phyloP scores from a whole-genome alignment of 2,329 filamentous ascomycete genomes.

The Blastomyces gilchristii region DNA sequence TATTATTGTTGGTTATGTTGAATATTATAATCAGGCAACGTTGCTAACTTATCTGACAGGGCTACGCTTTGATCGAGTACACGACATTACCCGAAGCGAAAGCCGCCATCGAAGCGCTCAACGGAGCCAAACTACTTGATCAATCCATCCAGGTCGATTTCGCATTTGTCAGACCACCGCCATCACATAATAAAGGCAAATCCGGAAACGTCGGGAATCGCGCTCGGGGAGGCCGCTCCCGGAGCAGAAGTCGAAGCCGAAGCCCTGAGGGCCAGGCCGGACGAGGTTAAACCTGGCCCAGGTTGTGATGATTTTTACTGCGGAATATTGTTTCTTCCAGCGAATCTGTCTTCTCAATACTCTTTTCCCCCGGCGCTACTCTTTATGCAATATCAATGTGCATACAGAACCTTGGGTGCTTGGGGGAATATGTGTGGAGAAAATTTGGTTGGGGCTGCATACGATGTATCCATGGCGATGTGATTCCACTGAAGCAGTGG shows the following conservation, averaged over 20 bases:
- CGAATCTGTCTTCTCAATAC: neutral
- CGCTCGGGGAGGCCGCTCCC: conserved; percentile 29
- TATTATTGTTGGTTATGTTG: neutral
- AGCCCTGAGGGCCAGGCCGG: conserved; percentile 33
- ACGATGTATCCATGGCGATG: neutral
- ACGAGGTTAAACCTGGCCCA: conserved; percentile 21
- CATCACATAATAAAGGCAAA: conserved; percentile 36
- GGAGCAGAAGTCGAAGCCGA: conserved; percentile 39
- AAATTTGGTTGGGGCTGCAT: neutral
- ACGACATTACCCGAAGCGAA: conserved; percentile 53
- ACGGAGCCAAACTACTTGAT: conserved; percentile 52
- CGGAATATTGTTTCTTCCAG: neutral
- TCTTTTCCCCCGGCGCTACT: neutral
- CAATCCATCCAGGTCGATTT: conserved; percentile 57
- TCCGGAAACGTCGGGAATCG: conserved; percentile 31
- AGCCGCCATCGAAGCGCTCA: conserved; percentile 51
- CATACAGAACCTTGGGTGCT: neutral
- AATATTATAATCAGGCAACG: neutral
- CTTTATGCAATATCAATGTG: neutral
- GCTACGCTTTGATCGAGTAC: conserved; percentile 58
- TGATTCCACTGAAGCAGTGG: neutral
- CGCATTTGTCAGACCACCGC: conserved; percentile 52
- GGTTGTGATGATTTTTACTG: neutral
- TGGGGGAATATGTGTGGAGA: neutral
- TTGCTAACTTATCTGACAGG: conserved; percentile 33